Evolutionary conservation across 2,329 filamentous ascomycete species (phyloP), one percentile per base, ranked within the genome.

Genomic region (Colletotrichum gigasporum): DNA sequence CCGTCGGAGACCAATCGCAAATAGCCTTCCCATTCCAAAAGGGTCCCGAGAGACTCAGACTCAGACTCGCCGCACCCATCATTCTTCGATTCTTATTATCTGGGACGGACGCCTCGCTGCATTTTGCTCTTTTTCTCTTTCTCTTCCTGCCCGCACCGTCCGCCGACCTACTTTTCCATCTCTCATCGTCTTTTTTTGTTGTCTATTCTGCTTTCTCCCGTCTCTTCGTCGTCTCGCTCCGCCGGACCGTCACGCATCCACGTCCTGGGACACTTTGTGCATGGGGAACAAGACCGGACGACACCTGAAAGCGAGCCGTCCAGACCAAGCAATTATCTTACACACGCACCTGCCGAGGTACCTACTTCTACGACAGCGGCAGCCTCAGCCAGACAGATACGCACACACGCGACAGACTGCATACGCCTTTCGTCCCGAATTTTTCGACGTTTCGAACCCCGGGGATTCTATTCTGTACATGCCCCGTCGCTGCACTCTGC

Each of bases 381-480:
- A 28, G 26, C 35, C 37, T n/a, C 51, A 44, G 16, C 52, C 39
- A 45, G 35, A 37, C 56, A 44, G 11, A 45, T 24, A 41, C 39
- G 42, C 61, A 53, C 55, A 48, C 55, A 35, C 60, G 55, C 45
- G 60, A 63, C 55, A 53, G 24, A 32, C 47, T 53, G 34, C 60
- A 53, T 53, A 47, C 39, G 47, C 39, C 26, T 41, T 41, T 64
- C 61, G 56, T 64, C 61, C 56, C 61, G 48, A 64, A 41, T 39
- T 53, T 5, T 51, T 63, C 30, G 56, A 61, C 55, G 61, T 64
- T 64, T 64, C 61, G 61, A 60, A 48, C 60, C 56, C 32, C 14
- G 14, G 34, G 41, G 41, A 35, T 45, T 47, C 53, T 16, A 22
- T 20, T 35, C 24, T 54, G 61, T 54, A 61, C 54, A 52, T 41